phyloP scores from a whole-genome alignment of 768 basidiomycete genomes.

The Clathrus columnatus region DNA sequence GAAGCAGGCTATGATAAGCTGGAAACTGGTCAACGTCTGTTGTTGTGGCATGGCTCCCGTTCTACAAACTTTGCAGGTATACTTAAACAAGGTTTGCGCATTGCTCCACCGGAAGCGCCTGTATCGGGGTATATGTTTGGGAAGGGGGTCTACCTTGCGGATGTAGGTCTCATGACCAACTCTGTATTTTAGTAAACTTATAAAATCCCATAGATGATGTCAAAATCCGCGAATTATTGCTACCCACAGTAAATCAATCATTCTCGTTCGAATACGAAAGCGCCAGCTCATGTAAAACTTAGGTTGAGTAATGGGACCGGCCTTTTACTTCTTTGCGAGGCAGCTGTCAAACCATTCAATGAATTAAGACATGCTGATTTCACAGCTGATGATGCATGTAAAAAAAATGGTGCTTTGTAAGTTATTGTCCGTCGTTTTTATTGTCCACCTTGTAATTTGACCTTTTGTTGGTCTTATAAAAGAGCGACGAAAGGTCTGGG shows the following conservation, averaged over 20 bases:
- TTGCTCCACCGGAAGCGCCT: slow-evolving; percentile 57
- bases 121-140: slow-evolving; percentile 55
- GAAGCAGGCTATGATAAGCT: slow-evolving; percentile 37
- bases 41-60: slow-evolving; percentile 58
- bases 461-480: neutral
- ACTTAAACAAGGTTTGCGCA: slow-evolving; percentile 51
- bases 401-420: slow-evolving; percentile 29
- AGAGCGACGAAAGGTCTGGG: slow-evolving; percentile 52
- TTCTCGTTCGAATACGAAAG: neutral
- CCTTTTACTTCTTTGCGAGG: slow-evolving; percentile 53
- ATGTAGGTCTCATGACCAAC: slow-evolving; percentile 29
- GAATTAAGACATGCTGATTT: slow-evolving; percentile 40
- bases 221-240: slow-evolving; percentile 56
- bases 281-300: slow-evolving; percentile 3
- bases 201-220: slow-evolving; percentile 42
- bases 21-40: slow-evolving; percentile 39
- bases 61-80: slow-evolving; percentile 61
- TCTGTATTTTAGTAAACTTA: neutral
- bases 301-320: slow-evolving; percentile 45
- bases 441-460: neutral
- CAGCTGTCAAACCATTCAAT: slow-evolving; percentile 46
- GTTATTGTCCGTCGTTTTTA: slow-evolving; percentile 12
- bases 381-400: slow-evolving; percentile 41
- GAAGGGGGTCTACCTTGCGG: slow-evolving; percentile 58
- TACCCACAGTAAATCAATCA: slow-evolving; percentile 34